Evolutionary conservation across 306 rosid species (phyloP).

Genomic region (Boehmeria nivea): DNA sequence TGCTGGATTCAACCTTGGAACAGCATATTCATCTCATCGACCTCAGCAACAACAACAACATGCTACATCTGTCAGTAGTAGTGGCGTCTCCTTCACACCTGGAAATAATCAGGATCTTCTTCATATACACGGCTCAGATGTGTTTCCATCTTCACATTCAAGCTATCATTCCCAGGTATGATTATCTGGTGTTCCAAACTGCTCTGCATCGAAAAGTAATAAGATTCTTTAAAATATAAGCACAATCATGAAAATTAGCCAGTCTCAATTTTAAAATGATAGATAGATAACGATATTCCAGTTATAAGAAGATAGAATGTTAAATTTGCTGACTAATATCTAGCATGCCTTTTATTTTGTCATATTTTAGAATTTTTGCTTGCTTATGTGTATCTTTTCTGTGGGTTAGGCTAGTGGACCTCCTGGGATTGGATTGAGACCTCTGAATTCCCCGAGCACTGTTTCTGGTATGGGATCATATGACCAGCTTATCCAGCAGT

Average conservation of each 20-base stretch:
- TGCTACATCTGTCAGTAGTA: conserved; percentile 68
- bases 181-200: conserved; percentile 3
- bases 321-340: too few relatives aligned
- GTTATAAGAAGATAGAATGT: too few relatives aligned
- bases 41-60: conserved; percentile 92
- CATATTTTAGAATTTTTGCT: too few relatives aligned
- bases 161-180: conserved; percentile 89
- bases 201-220: too few relatives aligned
- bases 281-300: too few relatives aligned
- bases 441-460: conserved; percentile 67
- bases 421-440: conserved; percentile 94
- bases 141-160: conserved; percentile 83
- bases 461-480: conserved; percentile 87
- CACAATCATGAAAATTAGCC: too few relatives aligned
- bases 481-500: conserved; percentile 86
- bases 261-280: too few relatives aligned
- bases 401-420: conserved; percentile 69
- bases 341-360: too few relatives aligned
- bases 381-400: too few relatives aligned
- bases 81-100: conserved; percentile 79
- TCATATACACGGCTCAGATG: conserved; percentile 84
- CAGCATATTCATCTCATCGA: conserved; percentile 71
- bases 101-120: conserved; percentile 89
- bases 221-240: too few relatives aligned
- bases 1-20: conserved; percentile 76